phyloP scores from a whole-genome alignment of 2,329 filamentous ascomycete species.

The Talaromyces piceae region DNA sequence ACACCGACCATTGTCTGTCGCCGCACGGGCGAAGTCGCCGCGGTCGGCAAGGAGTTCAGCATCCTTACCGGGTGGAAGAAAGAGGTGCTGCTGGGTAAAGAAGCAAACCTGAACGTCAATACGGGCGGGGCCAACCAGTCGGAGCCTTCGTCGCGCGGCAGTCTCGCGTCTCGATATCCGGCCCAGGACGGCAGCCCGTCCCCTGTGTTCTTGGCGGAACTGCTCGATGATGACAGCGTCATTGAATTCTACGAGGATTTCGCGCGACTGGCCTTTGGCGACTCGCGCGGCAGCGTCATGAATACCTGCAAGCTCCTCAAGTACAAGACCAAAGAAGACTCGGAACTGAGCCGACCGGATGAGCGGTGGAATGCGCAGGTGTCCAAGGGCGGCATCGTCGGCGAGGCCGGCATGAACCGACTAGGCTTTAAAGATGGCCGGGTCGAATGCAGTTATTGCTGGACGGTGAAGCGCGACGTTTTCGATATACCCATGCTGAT shows the following conservation, averaged over 20 bases:
- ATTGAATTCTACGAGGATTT: slow-evolving; percentile 96
- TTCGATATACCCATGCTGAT: slow-evolving; percentile 99
- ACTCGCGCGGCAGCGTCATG: slow-evolving; percentile 77
- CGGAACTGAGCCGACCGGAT: slow-evolving; percentile 33
- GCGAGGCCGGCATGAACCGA: slow-evolving; percentile 64
- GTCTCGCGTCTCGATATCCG: slow-evolving; percentile 41
- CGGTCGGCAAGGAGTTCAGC: slow-evolving; percentile 94
- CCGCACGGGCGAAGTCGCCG: slow-evolving; percentile 88
- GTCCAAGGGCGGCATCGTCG: slow-evolving; percentile 39
- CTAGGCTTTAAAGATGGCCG: slow-evolving; percentile 77
- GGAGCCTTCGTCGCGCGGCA: slow-evolving; percentile 21
- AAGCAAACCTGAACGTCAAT: slow-evolving; percentile 82
- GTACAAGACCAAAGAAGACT: slow-evolving; percentile 67
- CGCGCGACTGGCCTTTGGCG: slow-evolving; percentile 82
- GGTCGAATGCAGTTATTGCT: slow-evolving; percentile 91
- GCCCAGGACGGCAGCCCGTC: slow-evolving; percentile 46
- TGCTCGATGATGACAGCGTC: slow-evolving; percentile 88
- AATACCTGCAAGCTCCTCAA: slow-evolving; percentile 81
- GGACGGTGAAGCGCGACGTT: slow-evolving; percentile 92
- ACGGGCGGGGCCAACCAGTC: slow-evolving; percentile 40
- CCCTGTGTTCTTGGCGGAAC: slow-evolving; percentile 82
- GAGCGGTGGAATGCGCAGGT: slow-evolving; percentile 41
- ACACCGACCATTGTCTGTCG: slow-evolving; percentile 89
- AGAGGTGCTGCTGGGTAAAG: slow-evolving; percentile 78
- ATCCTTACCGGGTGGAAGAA: slow-evolving; percentile 91